phyloP scores from a whole-genome alignment of 164 flowering plant genomes.

The Piper longum region DNA sequence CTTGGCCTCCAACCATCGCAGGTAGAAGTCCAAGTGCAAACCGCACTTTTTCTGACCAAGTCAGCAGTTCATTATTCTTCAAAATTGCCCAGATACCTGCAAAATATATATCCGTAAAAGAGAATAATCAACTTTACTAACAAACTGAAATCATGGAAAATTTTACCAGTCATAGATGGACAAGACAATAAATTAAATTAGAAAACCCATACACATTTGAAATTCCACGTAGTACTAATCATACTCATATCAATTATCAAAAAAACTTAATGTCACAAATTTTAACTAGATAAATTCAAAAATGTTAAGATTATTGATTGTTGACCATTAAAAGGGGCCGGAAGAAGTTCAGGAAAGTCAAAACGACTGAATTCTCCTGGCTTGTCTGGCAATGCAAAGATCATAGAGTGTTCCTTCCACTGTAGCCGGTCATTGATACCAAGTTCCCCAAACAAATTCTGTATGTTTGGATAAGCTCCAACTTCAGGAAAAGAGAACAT shows the following conservation, averaged over 20 bases:
- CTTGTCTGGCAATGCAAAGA: conserved; percentile 94
- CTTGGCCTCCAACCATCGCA: conserved; percentile 89
- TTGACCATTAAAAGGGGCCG: conserved; percentile 88
- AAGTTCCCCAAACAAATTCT: conserved; percentile 90
- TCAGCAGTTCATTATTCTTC: conserved; percentile 92
- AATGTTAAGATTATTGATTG: background rate
- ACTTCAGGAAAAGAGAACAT: conserved; percentile 29
- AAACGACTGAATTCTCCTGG: conserved; percentile 96
- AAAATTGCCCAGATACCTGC: conserved; percentile 94
- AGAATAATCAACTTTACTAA: too few species aligned
- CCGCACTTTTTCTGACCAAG: conserved; percentile 89
- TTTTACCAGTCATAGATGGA: too few species aligned
- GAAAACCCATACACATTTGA: too few species aligned
- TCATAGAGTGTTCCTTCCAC: conserved; percentile 99
- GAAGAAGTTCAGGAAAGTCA: conserved; percentile 82
- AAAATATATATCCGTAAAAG: conserved; percentile 5
- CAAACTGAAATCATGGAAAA: too few species aligned
- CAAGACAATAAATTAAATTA: too few species aligned
- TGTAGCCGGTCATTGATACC: conserved; percentile 90
- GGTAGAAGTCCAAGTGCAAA: conserved; percentile 96
- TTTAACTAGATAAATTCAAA: too few species aligned
- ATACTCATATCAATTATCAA: too few species aligned
- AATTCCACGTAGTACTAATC: too few species aligned
- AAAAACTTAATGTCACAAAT: too few species aligned
- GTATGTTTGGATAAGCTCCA: conserved; percentile 97